Base-by-base conservation (phyloP, 805 yeast species). In the Zygosaccharomyces bisporus region DNA sequence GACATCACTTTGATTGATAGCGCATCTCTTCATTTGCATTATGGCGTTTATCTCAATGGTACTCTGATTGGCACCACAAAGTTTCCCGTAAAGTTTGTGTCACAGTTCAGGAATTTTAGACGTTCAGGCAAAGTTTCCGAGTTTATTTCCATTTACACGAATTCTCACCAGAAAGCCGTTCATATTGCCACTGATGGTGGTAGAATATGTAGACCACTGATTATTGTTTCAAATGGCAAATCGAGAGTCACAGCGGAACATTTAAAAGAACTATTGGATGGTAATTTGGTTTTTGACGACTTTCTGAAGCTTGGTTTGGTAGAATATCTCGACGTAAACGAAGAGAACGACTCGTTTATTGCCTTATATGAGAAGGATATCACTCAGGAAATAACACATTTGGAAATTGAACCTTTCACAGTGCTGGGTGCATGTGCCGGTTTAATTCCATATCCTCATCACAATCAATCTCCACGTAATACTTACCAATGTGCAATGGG, bases 401-500 rank as follows among this genome's bases (percentile, higher is more conserved):
- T 93, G 59, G 99, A 93, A 68, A 88, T 93, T 55, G 99, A 93
- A 64, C 95, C 96, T 69, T 85, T 95, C 36, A 93, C 95, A 91
- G 88, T 93, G 61, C 74, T 93, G 52, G 99, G 99, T 67, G 96
- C 93, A 48, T 96, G 96, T 41, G 99, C 99, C 7, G 88, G 96
- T 34, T 88, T 93, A 63, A 93, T 93, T 76, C 99, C 99, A 13
- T 93, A 91, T 84, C 99, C 99, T 10, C 98, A 93, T 71, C 99
- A 93, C 69, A 93, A 93, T 68, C 99, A 93, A 74, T 90, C 97
- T 44, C 99, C 99, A 49, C 91, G 99, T 81, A 93, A 93, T 64
- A 93, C 99, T 1, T 93, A 93, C 70, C 99, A 93, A 74, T 90
- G 96, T 67, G 99, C 99, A 56, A 93, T 93, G 99, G 99, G 99